These are phyloP conservation scores for Phytophthora syringae DNA, from an alignment of 352 stramenopile species.

Conservation along the genomic window DNA sequence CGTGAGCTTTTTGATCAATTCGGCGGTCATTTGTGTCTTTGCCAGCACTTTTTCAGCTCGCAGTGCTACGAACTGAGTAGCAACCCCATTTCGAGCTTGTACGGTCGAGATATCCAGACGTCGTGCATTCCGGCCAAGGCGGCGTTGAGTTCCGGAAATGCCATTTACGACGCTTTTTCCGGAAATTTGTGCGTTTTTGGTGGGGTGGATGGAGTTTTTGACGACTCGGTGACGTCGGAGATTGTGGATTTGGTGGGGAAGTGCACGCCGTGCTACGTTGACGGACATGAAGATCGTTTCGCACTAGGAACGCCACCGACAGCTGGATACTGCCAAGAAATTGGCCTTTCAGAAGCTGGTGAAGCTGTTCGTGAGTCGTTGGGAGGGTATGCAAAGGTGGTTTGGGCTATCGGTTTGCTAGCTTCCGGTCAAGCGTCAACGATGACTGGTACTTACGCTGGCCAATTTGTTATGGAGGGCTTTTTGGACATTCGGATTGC, in stretches of 20 bases:
- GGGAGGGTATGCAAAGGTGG: slow-evolving; percentile 60
- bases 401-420: slow-evolving; percentile 93
- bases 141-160: slow-evolving; percentile 51
- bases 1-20: slow-evolving; percentile 92
- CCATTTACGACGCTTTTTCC: slow-evolving; percentile 68
- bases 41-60: slow-evolving; percentile 90
- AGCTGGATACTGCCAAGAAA: slow-evolving; percentile 79
- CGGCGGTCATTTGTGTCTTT: slow-evolving; percentile 90
- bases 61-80: slow-evolving; percentile 55
- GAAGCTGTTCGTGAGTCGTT: slow-evolving; percentile 69
- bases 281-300: slow-evolving; percentile 28
- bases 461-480: slow-evolving; percentile 95
- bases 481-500: slow-evolving; percentile 89
- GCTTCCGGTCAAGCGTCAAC: slow-evolving; percentile 91
- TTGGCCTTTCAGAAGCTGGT: slow-evolving; percentile 75
- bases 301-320: slow-evolving; percentile 18
- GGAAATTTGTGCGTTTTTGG: slow-evolving; percentile 60
- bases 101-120: slow-evolving; percentile 61
- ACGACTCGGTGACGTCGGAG: not conserved
- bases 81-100: slow-evolving; percentile 60
- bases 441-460: slow-evolving; percentile 94
- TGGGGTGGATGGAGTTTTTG: slow-evolving; percentile 9
- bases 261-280: slow-evolving; percentile 63
- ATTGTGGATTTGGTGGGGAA: slow-evolving; percentile 8
- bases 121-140: slow-evolving; percentile 64